A percentile compares a stretch with the other conserved stretches of the same genome.
These are phyloP conservation scores for Oehlia diaphana DNA, from an alignment of 192 early-diverging fungal genomes.

Conservation along the genomic window DNA sequence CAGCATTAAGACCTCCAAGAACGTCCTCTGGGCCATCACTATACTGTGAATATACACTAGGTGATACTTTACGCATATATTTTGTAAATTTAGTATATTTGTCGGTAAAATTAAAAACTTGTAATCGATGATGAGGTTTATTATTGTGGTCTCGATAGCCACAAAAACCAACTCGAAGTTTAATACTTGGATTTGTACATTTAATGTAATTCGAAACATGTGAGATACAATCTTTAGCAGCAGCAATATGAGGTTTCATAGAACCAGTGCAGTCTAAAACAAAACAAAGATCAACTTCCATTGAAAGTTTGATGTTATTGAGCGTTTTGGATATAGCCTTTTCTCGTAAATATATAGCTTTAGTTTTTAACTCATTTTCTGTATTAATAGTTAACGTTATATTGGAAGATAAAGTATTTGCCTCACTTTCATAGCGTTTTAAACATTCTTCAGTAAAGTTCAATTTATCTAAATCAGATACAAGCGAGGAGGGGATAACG, in stretches of 20 bases:
- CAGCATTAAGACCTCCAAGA: constrained; percentile 30
- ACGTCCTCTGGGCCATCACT: background rate
- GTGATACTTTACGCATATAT: background rate
- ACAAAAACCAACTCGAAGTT: constrained; percentile 25
- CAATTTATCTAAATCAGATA: too few species aligned
- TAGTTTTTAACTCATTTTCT: background rate
- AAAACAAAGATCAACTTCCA: constrained; percentile 7
- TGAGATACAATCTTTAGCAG: constrained; percentile 23
- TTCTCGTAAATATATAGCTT: background rate
- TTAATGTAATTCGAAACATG: background rate
- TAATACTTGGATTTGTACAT: constrained; percentile 7
- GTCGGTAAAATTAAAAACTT: background rate
- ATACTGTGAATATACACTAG: background rate
- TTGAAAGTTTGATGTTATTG: background rate
- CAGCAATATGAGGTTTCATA: constrained; percentile 1
- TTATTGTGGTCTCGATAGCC: constrained; percentile 20
- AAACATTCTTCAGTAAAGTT: too few species aligned
- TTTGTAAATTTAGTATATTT: background rate
- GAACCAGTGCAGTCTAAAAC: constrained; percentile 16
- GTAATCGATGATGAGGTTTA: background rate
- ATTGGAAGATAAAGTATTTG: too few species aligned
- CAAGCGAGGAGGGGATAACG: too few species aligned
- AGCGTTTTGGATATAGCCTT: background rate
- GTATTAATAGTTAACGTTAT: too few species aligned
- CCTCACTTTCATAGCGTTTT: too few species aligned